phyloP scores from a whole-genome alignment of 257 asterid genomes.

The Ligustrum vulgare region DNA sequence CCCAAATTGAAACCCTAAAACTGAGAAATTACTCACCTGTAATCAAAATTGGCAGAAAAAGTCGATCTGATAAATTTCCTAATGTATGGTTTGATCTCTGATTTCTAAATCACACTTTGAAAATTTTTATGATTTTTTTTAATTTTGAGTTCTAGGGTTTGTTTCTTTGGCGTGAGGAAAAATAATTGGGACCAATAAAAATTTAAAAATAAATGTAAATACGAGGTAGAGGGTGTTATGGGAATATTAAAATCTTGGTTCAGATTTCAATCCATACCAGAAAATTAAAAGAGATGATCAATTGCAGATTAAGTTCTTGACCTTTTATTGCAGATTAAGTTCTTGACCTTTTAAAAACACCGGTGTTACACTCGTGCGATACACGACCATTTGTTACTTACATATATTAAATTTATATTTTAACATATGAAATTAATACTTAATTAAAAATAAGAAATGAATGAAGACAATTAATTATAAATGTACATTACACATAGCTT shows the following conservation, averaged over 20 bases:
- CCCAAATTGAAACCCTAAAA: conserved; percentile 31
- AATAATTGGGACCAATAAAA: conserved; percentile 30
- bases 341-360: too few relatives aligned
- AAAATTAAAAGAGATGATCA: background rate
- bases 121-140: conserved; percentile 15
- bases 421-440: too few relatives aligned
- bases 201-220: conserved; percentile 13
- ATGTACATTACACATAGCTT: too few relatives aligned
- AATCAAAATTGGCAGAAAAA: conserved; percentile 36
- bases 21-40: conserved; percentile 44
- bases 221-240: conserved; percentile 39
- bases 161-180: conserved; percentile 38
- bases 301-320: too few relatives aligned
- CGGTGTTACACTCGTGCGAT: too few relatives aligned
- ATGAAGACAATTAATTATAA: too few relatives aligned
- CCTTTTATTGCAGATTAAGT: too few relatives aligned
- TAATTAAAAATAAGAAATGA: too few relatives aligned
- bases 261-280: conserved; percentile 32
- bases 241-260: conserved; percentile 36
- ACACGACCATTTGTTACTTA: too few relatives aligned
- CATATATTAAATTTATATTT: too few relatives aligned
- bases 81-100: conserved; percentile 34
- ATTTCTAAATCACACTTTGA: conserved; percentile 21
- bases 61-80: conserved; percentile 17
- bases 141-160: conserved; percentile 57